Percentiles rank a stretch among this genome's conserved stretches.
phyloP scores from a whole-genome alignment of 2,329 filamentous ascomycete species.

The Calonectria ilicicola region DNA sequence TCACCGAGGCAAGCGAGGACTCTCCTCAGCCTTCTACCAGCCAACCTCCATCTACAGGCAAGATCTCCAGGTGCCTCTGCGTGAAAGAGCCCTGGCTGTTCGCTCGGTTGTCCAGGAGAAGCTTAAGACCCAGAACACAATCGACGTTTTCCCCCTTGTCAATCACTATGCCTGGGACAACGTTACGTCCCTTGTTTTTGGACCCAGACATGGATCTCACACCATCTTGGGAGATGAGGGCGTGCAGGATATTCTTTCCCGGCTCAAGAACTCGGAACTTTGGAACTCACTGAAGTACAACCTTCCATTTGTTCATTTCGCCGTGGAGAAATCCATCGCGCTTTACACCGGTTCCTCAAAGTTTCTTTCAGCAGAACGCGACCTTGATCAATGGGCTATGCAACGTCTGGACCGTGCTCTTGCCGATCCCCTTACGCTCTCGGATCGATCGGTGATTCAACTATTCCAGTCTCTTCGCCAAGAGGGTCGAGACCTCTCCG shows the following conservation, averaged over 20 bases:
- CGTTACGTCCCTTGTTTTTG: not conserved
- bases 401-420: not conserved
- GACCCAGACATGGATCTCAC: not conserved
- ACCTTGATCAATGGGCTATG: not conserved
- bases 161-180: not conserved
- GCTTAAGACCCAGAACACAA: not conserved
- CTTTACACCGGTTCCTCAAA: not conserved
- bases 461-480: not conserved
- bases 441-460: not conserved
- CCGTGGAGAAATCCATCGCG: not conserved
- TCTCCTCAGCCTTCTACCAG: slow-evolving; percentile 8
- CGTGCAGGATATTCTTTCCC: not conserved
- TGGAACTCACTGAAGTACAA: slow-evolving; percentile 11
- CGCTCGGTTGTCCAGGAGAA: not conserved
- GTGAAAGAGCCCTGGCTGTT: not conserved
- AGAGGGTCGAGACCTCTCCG: not conserved
- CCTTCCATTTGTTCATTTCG: not conserved
- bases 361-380: not conserved
- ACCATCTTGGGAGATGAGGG: not conserved
- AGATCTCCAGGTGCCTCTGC: not conserved
- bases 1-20: slow-evolving; percentile 2
- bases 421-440: not conserved
- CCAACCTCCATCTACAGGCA: slow-evolving; percentile 6
- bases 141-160: not conserved
- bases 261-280: slow-evolving; percentile 7